A percentile compares a stretch with the other conserved stretches of the same genome.
These are phyloP conservation scores for Straminergon stramineum DNA, from an alignment of 225 moss, liverwort and hornwort genomes.

Conservation along the genomic window DNA sequence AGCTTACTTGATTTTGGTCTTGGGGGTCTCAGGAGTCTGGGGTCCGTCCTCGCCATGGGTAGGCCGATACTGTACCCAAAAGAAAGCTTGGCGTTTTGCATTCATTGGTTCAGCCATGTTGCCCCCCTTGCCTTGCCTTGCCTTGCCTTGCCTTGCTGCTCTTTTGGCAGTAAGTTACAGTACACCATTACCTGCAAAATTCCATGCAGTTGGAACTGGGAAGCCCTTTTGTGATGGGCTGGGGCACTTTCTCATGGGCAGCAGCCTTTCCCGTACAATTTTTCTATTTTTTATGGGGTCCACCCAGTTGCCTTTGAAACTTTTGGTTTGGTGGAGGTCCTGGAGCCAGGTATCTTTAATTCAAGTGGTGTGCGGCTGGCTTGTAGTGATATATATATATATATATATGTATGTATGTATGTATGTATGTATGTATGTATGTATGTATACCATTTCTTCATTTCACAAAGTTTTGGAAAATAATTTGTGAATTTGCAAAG, in stretches of 20 bases:
- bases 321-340: not conserved
- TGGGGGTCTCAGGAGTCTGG: too few relatives aligned
- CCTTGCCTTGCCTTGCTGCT: not conserved
- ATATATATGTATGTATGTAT: too few relatives aligned
- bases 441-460: too few relatives aligned
- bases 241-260: not conserved
- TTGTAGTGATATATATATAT: not conserved
- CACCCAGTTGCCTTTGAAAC: too few relatives aligned
- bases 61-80: too few relatives aligned
- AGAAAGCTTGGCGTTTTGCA: too few relatives aligned
- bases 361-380: not conserved
- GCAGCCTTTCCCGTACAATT: not conserved
- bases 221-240: not conserved
- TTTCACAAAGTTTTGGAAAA: too few relatives aligned
- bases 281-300: fast-evolving
- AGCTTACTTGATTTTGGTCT: not conserved
- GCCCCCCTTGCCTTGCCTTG: not conserved
- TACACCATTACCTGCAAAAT: not conserved
- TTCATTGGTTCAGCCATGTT: not conserved
- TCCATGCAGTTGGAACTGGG: not conserved
- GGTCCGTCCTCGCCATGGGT: not conserved
- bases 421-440: too few relatives aligned
- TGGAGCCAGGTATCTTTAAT: too few relatives aligned
- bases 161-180: not conserved
- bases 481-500: too few relatives aligned